Conservation (phyloP, 2,329 filamentous ascomycete species). For the Dactylonectria macrodidyma region DNA sequence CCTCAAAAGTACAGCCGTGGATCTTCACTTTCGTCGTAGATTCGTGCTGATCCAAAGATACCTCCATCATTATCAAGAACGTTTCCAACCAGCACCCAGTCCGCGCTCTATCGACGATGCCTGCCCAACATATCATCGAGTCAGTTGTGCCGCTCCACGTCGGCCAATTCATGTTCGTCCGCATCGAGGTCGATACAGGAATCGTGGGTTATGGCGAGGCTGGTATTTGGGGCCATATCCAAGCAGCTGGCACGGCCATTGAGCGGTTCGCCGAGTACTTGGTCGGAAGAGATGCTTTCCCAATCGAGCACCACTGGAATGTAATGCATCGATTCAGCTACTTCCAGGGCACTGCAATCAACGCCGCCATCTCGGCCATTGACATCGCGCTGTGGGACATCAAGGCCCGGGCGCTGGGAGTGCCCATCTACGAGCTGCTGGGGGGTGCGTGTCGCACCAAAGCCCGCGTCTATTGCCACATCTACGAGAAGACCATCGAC, state of each 20-base stretch:
- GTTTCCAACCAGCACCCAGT: too few relatives aligned
- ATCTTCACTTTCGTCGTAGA: too few relatives aligned
- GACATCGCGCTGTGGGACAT: slow-evolving; percentile 34
- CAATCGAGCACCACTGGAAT: slow-evolving; percentile 35
- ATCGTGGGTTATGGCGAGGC: slow-evolving; percentile 16
- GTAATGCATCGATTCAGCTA: slow-evolving; percentile 38
- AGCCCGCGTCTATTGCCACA: slow-evolving; percentile 27
- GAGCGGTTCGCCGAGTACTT: slow-evolving; percentile 20
- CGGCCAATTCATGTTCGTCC: slow-evolving; percentile 21
- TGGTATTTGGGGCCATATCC: slow-evolving; percentile 21
- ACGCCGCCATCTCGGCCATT: slow-evolving; percentile 31
- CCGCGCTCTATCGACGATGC: not conserved
- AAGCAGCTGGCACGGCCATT: slow-evolving; percentile 3
- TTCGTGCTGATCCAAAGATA: too few relatives aligned
- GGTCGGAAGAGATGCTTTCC: slow-evolving; percentile 15
- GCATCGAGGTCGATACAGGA: not conserved
- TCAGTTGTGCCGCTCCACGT: not conserved
- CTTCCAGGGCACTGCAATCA: slow-evolving; percentile 32
- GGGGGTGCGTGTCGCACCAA: slow-evolving; percentile 30
- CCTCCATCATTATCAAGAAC: too few relatives aligned
- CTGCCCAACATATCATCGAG: slow-evolving; percentile 3
- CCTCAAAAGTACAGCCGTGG: too few relatives aligned
- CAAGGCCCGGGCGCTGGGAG: slow-evolving; percentile 19
- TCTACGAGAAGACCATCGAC: slow-evolving; percentile 23
- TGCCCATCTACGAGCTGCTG: slow-evolving; percentile 31